Base-by-base conservation (phyloP, 2,329 filamentous ascomycete species). In the Sporothrix brasiliensis region DNA sequence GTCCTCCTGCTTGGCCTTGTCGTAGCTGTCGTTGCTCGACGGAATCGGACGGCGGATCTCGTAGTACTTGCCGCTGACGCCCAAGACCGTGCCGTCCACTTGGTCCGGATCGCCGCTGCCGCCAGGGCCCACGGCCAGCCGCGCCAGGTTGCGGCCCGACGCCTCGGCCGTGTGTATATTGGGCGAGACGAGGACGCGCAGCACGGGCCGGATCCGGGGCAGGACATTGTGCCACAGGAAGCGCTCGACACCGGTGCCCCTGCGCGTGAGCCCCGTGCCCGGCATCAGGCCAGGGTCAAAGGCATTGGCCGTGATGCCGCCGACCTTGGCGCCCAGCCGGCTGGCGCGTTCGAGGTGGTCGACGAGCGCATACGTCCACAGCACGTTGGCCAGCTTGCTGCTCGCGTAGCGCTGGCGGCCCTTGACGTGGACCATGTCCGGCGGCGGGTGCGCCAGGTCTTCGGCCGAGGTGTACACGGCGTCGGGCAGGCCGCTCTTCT, bases 341-440 rank as follows among this genome's bases (percentile, higher is more conserved):
- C 78, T 75, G 16, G 80, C 73, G 14, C 3, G 3, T 11, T 60
- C 9, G 7, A 60, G 5, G 34, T 44, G 56, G 9, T 44, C 19
- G n/a, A 44, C 34, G 3, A 86, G 76, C 0, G 82, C 82, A 71
- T 85, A 84, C 19, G 77, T 78, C 80, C 83, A 87, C 21, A 86
- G 75, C 10, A 73, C 58, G 65, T 63, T 53, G 67, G 71, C 72
- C 16, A 69, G 67, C 30, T 72, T 72, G 49, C 68, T 72, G 21
- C 53, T 70, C 49, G 53, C n/a, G 54, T 73, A 74, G 19, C 70
- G 70, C 68, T 70, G 70, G 30, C 49, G 70, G 69, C 68, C 69
- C 24, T 54, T 24, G 39, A 66, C 14, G 7, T 67, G 16, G 60
- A 63, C 54, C 61, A 68, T 68, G 49, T 63, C 34, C 14, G 54